These are phyloP conservation scores for Asparagopsis taxiformis DNA, from an alignment of 31 red algal genomes.

Conservation along the genomic window DNA sequence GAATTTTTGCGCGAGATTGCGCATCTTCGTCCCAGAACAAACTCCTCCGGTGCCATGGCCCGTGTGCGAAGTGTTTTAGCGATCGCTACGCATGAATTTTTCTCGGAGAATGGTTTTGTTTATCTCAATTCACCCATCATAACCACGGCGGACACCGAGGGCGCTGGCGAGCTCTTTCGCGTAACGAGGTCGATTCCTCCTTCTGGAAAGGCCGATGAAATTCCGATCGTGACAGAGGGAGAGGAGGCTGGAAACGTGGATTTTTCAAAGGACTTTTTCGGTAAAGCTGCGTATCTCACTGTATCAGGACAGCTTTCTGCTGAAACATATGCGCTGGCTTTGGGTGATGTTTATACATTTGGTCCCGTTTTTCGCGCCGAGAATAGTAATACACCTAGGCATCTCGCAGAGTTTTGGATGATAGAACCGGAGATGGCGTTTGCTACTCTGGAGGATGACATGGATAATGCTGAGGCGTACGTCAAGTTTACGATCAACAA, in stretches of 20 bases:
- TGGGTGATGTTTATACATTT: conserved; percentile 95
- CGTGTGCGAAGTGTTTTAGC: conserved; percentile 77
- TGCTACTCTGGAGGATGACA: conserved; percentile 80
- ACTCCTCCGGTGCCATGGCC: conserved; percentile 78
- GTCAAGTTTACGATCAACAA: conserved; percentile 60
- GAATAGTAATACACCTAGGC: conserved; percentile 91
- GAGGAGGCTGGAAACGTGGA: conserved; percentile 20
- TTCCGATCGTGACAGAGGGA: not conserved
- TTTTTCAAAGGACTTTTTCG: conserved; percentile 86
- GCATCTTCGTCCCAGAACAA: conserved; percentile 78
- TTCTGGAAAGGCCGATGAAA: conserved; percentile 4
- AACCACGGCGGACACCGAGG: conserved; percentile 93
- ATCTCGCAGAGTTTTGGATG: conserved; percentile 99
- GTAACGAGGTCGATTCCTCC: conserved; percentile 58
- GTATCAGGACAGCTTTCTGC: conserved; percentile 93
- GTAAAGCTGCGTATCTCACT: conserved; percentile 87
- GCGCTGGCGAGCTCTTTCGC: conserved; percentile 99
- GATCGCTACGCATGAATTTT: conserved; percentile 84
- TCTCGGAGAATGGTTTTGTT: conserved; percentile 76
- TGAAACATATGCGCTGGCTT: conserved; percentile 88
- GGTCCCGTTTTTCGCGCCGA: conserved; percentile 98
- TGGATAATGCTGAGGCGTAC: conserved; percentile 90
- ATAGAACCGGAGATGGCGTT: conserved; percentile 99
- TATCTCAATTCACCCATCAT: conserved; percentile 91
- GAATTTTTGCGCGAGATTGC: conserved; percentile 92